Conservation (phyloP, 345 rosid genomes). For the Fremontodendron californicum region DNA sequence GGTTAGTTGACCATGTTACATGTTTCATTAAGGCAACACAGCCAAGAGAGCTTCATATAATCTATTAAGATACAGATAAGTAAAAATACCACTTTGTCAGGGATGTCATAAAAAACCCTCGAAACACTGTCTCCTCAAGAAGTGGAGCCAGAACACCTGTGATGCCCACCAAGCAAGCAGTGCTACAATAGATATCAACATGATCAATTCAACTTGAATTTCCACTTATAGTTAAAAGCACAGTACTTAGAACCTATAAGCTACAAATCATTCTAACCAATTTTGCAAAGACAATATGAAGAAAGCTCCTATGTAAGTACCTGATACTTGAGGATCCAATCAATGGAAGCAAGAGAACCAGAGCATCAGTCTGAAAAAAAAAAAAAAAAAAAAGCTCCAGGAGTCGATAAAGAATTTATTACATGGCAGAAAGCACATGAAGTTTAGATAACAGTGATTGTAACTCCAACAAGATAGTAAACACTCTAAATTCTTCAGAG, state of each 20-base stretch:
- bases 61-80: constrained; percentile 7
- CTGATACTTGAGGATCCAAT: constrained; percentile 67
- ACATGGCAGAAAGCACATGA: background rate
- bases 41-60: background rate
- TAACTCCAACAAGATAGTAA: constrained; percentile 2
- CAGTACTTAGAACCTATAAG: background rate
- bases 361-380: constrained; percentile 57
- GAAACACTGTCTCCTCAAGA: constrained; percentile 91
- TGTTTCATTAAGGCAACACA: background rate
- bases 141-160: constrained; percentile 91
- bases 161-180: constrained; percentile 80
- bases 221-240: background rate
- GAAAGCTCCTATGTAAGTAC: constrained; percentile 23
- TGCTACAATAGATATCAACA: constrained; percentile 40
- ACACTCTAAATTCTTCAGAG: background rate
- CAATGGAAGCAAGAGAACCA: constrained; percentile 62
- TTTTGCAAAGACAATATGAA: background rate
- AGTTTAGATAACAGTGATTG: background rate
- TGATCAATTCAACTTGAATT: constrained; percentile 1
- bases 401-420: background rate
- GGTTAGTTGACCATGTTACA: background rate
- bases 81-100: constrained; percentile 77
- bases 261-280: background rate
- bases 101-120: constrained; percentile 92
- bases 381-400: constrained; percentile 1